A percentile compares a stretch with the other conserved stretches of the same genome.
Conservation (phyloP, 2,329 filamentous ascomycete genomes). For the Hymenoscyphus scutula region DNA sequence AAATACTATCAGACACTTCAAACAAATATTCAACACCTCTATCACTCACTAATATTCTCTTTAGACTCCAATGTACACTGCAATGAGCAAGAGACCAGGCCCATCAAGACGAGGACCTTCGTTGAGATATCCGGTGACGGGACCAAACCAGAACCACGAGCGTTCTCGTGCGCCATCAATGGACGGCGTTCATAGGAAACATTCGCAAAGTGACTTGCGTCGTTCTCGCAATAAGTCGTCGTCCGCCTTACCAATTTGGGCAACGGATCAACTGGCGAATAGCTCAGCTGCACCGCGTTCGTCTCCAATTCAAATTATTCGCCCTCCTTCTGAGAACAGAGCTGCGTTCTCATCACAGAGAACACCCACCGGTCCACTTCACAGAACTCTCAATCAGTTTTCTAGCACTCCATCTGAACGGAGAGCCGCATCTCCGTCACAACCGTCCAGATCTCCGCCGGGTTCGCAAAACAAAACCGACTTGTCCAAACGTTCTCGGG, state of each 20-base stretch:
- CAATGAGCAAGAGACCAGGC: constrained; percentile 14
- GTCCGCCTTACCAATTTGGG: not conserved
- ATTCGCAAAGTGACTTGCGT: not conserved
- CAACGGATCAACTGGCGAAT: not conserved
- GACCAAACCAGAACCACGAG: not conserved
- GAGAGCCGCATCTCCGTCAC: too few species aligned
- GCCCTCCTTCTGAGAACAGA: too few species aligned
- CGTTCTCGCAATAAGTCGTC: not conserved
- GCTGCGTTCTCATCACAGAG: too few species aligned
- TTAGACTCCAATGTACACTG: constrained; percentile 12
- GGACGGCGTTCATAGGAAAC: not conserved
- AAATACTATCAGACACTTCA: not conserved
- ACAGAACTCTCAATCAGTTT: too few species aligned
- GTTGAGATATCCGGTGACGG: not conserved
- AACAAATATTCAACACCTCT: not conserved
- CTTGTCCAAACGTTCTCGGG: not conserved
- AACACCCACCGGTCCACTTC: too few species aligned
- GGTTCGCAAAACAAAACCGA: too few species aligned
- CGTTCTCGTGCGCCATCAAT: not conserved
- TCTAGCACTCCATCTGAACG: too few species aligned
- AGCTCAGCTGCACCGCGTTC: not conserved
- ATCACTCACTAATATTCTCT: constrained; percentile 6
- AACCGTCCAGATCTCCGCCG: not conserved
- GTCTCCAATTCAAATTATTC: too few species aligned
- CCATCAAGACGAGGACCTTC: not conserved